These are phyloP conservation scores for Aotearoamyces nothofagi DNA, from an alignment of 2,329 filamentous ascomycete genomes.

Conservation along the genomic window DNA sequence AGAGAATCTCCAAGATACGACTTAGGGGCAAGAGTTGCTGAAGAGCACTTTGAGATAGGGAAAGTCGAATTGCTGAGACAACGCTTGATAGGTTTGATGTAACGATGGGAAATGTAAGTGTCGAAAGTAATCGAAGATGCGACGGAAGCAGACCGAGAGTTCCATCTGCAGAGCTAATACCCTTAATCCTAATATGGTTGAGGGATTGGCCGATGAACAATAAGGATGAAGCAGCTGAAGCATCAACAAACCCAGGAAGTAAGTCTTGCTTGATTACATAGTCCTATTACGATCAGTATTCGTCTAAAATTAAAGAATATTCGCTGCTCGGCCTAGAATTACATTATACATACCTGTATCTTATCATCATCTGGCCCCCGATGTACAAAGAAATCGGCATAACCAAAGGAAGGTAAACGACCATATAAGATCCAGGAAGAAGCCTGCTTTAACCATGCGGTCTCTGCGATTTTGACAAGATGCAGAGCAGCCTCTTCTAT, in stretches of 20 bases:
- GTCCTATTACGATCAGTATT: conserved; percentile 31
- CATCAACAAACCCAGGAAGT: conserved; percentile 66
- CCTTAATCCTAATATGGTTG: conserved; percentile 58
- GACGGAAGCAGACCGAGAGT: conserved; percentile 43
- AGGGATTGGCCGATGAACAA: conserved; percentile 83
- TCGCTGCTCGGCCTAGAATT: neutral
- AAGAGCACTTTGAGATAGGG: conserved; percentile 69
- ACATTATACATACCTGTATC: conserved; percentile 16
- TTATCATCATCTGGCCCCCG: conserved; percentile 21
- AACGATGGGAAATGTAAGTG: conserved; percentile 59
- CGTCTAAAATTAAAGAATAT: conserved; percentile 6
- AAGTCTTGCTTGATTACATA: conserved; percentile 44
- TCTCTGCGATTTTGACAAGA: conserved; percentile 66
- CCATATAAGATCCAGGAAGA: conserved; percentile 88
- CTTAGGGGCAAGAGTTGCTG: conserved; percentile 67
- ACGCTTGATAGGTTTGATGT: conserved; percentile 53
- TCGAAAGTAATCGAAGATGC: conserved; percentile 55
- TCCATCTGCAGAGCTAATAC: conserved; percentile 18
- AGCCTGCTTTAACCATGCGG: conserved; percentile 80
- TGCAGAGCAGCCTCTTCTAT: conserved; percentile 63
- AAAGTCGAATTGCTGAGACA: conserved; percentile 62
- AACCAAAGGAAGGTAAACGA: conserved; percentile 60
- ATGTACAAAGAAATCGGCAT: conserved; percentile 76
- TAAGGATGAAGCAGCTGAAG: conserved; percentile 64
- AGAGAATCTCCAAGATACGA: conserved; percentile 62